Conservation (phyloP, 202 grass and related monocot genomes). For the Digitaria exilis region DNA sequence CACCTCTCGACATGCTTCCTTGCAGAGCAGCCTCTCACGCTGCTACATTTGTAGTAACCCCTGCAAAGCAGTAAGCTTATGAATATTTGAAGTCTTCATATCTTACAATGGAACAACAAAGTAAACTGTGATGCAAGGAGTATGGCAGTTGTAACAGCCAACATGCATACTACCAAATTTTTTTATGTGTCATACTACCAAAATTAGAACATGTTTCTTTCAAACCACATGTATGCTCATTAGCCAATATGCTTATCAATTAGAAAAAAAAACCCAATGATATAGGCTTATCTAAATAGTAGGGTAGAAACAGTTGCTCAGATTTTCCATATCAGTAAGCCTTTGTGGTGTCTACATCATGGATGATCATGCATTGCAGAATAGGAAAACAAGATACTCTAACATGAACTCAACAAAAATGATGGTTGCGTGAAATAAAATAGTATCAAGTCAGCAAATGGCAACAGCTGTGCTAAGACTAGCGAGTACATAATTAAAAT, state of each 20-base stretch:
- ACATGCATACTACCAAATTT: not conserved
- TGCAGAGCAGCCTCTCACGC: conserved; percentile 77
- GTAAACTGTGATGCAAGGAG: not conserved
- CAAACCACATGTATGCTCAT: too few species aligned
- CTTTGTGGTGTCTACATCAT: too few species aligned
- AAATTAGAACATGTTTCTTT: conserved; percentile 26
- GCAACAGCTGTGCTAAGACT: not conserved
- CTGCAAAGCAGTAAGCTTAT: conserved; percentile 40
- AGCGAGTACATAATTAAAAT: not conserved
- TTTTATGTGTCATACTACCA: too few species aligned
- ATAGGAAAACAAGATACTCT: not conserved
- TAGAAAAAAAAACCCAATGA: conserved; percentile 4
- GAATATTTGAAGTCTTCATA: too few species aligned
- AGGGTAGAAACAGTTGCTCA: not conserved
- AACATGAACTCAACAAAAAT: conserved; percentile 17
- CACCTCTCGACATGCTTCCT: conserved; percentile 95
- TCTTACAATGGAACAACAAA: too few species aligned
- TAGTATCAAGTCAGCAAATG: not conserved
- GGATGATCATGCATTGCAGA: conserved; percentile 5
- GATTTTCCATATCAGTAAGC: too few species aligned
- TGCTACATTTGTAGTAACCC: conserved; percentile 96
- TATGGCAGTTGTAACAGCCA: conserved; percentile 19
- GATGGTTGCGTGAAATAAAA: not conserved
- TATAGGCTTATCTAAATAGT: conserved; percentile 6
- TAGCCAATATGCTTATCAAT: not conserved